Evolutionary conservation across 2,329 filamentous ascomycete genomes (phyloP), one percentile per base, ranked within the genome.

Genomic region (Trichoderma koningii): DNA sequence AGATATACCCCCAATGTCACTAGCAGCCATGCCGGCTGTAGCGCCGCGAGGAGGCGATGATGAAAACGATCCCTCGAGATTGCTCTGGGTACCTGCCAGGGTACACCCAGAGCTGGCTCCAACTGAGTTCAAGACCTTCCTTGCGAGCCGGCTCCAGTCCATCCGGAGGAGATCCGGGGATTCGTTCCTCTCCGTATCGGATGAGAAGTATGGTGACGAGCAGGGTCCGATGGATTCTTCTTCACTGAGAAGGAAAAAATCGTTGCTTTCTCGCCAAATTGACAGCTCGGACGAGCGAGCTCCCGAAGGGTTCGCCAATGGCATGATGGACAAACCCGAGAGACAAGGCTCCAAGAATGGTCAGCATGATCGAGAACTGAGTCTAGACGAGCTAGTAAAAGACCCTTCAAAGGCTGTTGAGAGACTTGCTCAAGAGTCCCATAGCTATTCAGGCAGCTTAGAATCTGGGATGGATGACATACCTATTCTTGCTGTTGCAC

Each of bases 11-110:
- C 89, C 89, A 2, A 81, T 87, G 74, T 84, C 84, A 5, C 78
- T 88, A 45, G 85, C 90, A 73, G 86, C 89, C 48, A 89, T 92
- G 79, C 88, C 91, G 3, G 84, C 89, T 19, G 85, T 89, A 68
- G 89, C 91, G 19, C 91, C 91, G 1, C 87, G 83, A 3, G 86
- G 87, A 38, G 85, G 87, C 66, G 90, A 92, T 68, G 90, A 96
- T 72, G 93, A 96, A 74, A 90, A 93, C 71, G 94, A 98, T 74
- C 87, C 92, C 7, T 93, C 93, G 2, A 86, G 93, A 68, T 79
- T 98, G 66, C 91, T 98, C 69, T 99, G 95, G 95, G 95, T 99
- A 6, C 95, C 95, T 5, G 95, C 95, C 26, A 87, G 93, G 66
- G 85, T 99, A 30, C 95, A 99, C 72, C 95, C 95, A 0, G 95